These are phyloP conservation scores for Kuraishia ogatae DNA, from an alignment of 805 yeast genomes.

Conservation along the genomic window DNA sequence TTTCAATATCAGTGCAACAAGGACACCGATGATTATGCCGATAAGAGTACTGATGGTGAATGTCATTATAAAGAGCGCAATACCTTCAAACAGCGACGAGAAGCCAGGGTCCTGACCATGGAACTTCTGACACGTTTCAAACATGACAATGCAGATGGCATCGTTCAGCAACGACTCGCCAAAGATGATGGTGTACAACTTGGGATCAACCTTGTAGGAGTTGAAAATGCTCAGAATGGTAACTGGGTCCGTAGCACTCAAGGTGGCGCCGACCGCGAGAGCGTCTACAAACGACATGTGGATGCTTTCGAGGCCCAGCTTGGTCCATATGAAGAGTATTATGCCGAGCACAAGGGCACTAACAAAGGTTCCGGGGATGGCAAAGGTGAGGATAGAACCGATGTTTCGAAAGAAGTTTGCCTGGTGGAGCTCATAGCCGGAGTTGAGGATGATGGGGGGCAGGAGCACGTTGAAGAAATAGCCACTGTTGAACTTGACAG, in stretches of 20 bases:
- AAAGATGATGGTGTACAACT: constrained; percentile 90
- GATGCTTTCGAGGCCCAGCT: constrained; percentile 83
- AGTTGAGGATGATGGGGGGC: constrained; percentile 93
- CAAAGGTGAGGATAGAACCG: constrained; percentile 85
- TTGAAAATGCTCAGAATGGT: constrained; percentile 94
- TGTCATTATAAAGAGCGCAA: constrained; percentile 87
- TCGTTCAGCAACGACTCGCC: constrained; percentile 95
- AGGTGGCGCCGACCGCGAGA: constrained; percentile 92
- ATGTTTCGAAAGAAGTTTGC: constrained; percentile 90
- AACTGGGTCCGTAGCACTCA: constrained; percentile 98
- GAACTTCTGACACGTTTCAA: constrained; percentile 95
- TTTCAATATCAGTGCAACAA: constrained; percentile 83
- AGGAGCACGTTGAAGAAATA: constrained; percentile 89
- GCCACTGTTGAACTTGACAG: constrained; percentile 89
- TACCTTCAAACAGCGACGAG: constrained; percentile 83
- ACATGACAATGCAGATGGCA: constrained; percentile 98
- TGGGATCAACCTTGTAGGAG: constrained; percentile 97
- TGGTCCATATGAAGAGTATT: constrained; percentile 82
- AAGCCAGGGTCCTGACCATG: constrained; percentile 77
- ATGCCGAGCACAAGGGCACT: constrained; percentile 89
- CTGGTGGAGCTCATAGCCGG: constrained; percentile 95
- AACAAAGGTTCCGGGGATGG: constrained; percentile 94
- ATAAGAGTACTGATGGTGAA: constrained; percentile 86
- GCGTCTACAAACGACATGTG: constrained; percentile 94
- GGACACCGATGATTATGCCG: constrained; percentile 80